Evolutionary conservation across 2,329 filamentous ascomycete genomes (phyloP).

Genomic region (Alternaria longipes): DNA sequence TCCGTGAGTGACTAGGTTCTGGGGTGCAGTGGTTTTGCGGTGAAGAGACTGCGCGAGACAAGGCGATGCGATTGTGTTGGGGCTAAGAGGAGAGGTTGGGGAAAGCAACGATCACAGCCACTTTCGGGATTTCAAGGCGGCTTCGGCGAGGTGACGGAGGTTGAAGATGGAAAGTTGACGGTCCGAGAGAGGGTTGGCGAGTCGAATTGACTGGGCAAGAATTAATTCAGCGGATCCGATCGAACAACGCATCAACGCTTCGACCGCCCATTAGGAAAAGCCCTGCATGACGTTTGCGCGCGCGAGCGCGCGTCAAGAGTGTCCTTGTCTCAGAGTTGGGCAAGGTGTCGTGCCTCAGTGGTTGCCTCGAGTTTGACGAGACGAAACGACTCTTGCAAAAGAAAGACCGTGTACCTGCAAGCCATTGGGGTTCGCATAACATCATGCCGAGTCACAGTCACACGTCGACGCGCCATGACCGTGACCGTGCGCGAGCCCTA

Average conservation of each 20-base stretch:
- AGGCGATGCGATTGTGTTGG: neutral
- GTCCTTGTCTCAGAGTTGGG: neutral
- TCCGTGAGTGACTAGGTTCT: conserved; percentile 10
- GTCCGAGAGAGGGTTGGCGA: conserved; percentile 11
- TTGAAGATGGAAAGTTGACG: neutral
- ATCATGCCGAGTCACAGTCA: conserved; percentile 29
- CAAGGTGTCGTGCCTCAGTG: conserved; percentile 15
- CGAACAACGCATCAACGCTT: conserved; percentile 23
- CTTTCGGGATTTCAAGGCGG: neutral
- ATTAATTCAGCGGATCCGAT: conserved; percentile 10
- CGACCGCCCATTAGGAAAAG: conserved; percentile 9
- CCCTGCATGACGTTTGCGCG: conserved; percentile 20
- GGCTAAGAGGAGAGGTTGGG: neutral
- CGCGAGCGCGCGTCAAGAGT: neutral
- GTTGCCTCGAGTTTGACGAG: conserved; percentile 28
- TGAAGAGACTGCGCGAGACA: conserved; percentile 9
- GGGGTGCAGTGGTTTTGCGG: conserved; percentile 13
- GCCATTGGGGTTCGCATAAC: conserved; percentile 31
- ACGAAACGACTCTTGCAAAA: conserved; percentile 28
- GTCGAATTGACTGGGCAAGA: conserved; percentile 12
- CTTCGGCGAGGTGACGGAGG: neutral
- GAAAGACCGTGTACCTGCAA: conserved; percentile 24
- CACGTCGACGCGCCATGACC: conserved; percentile 17
- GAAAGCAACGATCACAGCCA: conserved; percentile 3
- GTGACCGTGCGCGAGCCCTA: conserved; percentile 9